These are phyloP conservation scores for Atkinsonella hypoxylon DNA, from an alignment of 2,329 filamentous ascomycete species.

Conservation along the genomic window DNA sequence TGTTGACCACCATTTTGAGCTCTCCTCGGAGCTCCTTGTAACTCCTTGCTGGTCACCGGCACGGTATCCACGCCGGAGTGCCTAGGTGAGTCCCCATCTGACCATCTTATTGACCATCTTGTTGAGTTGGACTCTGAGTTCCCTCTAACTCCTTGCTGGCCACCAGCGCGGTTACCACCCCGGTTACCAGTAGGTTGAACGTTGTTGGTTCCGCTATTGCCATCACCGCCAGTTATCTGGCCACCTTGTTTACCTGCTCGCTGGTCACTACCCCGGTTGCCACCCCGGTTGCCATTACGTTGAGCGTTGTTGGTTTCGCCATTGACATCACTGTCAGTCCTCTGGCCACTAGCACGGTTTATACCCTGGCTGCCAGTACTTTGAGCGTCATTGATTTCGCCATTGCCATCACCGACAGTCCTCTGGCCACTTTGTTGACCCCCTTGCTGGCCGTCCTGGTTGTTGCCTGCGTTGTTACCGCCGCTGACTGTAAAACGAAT, in stretches of 20 bases:
- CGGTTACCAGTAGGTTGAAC: not conserved
- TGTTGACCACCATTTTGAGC: not conserved
- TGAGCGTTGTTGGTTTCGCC: too few species aligned
- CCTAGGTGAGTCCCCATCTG: too few species aligned
- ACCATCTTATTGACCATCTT: too few species aligned
- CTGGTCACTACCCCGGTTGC: not conserved
- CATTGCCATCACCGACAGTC: slow-evolving; percentile 11
- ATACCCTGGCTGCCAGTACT: too few species aligned
- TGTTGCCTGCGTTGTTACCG: slow-evolving; percentile 9
- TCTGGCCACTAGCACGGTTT: too few species aligned
- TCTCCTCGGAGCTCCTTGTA: too few species aligned
- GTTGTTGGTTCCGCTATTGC: not conserved
- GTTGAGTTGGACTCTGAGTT: too few species aligned
- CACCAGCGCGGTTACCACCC: not conserved
- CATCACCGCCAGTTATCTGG: not conserved
- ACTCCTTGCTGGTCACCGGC: too few species aligned
- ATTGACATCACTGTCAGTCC: too few species aligned
- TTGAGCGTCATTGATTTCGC: not conserved
- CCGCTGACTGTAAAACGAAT: slow-evolving; percentile 43
- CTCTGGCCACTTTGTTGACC: too few species aligned
- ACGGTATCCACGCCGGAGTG: too few species aligned
- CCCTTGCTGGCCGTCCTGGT: slow-evolving; percentile 9
- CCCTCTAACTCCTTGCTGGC: too few species aligned
- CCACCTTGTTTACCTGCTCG: not conserved
- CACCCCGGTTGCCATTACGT: not conserved